Evolutionary conservation across 1,139 yeast genomes (phyloP), one percentile per base, ranked within the genome.

Genomic region (Tardiomyces depauwii): DNA sequence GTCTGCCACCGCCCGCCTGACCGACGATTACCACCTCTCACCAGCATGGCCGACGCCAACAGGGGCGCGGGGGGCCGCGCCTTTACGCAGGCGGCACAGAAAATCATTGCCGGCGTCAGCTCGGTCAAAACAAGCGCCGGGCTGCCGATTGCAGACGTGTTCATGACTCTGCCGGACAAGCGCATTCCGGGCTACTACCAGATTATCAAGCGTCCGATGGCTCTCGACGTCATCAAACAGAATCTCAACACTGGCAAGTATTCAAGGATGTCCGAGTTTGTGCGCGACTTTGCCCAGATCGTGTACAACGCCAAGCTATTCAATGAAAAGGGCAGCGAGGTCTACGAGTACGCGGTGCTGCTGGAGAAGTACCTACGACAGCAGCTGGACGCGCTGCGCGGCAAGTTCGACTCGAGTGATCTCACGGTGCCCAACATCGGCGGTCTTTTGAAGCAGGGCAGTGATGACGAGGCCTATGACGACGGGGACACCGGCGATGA

Each of bases 271-370:
- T 82, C 79, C 55, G 80, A 78, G 48, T 88, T 87, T 61, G 67
- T 89, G 40, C 74, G 71, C 49, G 96, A 88, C 61, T 62, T 89
- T 51, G 87, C 82, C 0, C 91, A 85, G 62, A 83, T 89, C 43
- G 76, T 86, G 1, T 86, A 95, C 88, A 89, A 89, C 61, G 96
- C 96, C 2, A 76, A 87, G 51, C 76, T 81, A 43, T 89, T 82
- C 64, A 89, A 89, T 61, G 80, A 80, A 49, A 80, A 78, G 52
- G 79, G 74, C 14, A 78, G 89, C 0, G 69, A 70, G 14, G 81
- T 83, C 44, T 84, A 82, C 63, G 70, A 72, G 38, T 85, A 83
- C 55, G 96, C 96, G 0, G 70, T 75, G 16, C 72, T 80, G 27
- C 65, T 89, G 53, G 93, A 88, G 57, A 66, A 73, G 42, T 83